These are phyloP conservation scores for Monosporascus sp. DNA, from an alignment of 2,329 filamentous ascomycete genomes.

Conservation along the genomic window DNA sequence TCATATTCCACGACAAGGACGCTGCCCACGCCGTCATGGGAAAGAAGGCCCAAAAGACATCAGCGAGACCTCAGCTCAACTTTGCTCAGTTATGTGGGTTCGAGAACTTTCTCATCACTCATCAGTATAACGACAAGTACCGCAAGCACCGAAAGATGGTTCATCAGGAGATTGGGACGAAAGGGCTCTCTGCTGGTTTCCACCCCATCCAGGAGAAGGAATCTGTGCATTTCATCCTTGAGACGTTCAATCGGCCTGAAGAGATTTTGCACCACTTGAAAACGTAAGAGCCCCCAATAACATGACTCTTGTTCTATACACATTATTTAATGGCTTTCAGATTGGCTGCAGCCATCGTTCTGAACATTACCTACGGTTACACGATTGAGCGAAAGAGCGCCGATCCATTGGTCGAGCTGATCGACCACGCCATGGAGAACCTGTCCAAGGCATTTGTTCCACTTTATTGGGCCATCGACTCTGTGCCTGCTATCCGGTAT, in stretches of 20 bases:
- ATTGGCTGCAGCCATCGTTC: slow-evolving; percentile 22
- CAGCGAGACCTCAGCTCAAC: neutral
- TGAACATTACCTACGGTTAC: slow-evolving; percentile 25
- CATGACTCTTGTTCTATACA: slow-evolving; percentile 8
- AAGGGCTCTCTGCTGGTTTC: slow-evolving; percentile 16
- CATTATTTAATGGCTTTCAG: slow-evolving; percentile 14
- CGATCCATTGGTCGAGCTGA: slow-evolving; percentile 18
- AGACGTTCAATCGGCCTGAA: neutral
- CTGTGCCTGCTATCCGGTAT: neutral
- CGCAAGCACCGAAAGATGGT: neutral
- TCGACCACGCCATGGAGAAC: slow-evolving; percentile 11
- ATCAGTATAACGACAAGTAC: neutral
- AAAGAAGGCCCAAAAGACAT: neutral
- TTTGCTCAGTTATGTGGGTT: neutral
- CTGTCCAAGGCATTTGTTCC: slow-evolving; percentile 21
- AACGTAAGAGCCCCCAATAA: neutral
- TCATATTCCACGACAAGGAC: too few relatives aligned
- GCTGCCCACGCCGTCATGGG: too few relatives aligned
- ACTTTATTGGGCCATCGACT: slow-evolving; percentile 1
- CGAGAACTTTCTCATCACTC: neutral
- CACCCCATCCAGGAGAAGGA: slow-evolving; percentile 18
- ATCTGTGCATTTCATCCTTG: neutral
- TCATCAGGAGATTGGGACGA: neutral
- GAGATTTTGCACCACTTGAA: neutral
- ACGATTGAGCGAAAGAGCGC: slow-evolving; percentile 11